Base-by-base conservation (phyloP, 2,329 filamentous ascomycete genomes). In the Colletotrichum zoysiae region DNA sequence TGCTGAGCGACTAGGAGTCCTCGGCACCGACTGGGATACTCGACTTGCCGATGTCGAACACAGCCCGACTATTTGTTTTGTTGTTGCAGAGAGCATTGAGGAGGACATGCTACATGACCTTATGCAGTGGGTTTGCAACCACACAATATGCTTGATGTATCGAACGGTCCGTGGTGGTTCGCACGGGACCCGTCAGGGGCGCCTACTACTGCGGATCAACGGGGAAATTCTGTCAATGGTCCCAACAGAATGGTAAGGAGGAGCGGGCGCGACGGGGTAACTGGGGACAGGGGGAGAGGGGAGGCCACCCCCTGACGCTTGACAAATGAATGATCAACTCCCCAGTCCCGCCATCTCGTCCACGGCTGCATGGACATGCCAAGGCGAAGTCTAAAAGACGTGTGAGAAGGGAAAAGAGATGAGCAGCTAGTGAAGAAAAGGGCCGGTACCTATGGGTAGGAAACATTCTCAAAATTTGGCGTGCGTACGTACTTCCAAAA, bases 221-320 rank as follows among this genome's bases (percentile, higher is more conserved):
- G 20, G 33, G 33, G 40, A 40, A 30, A 30, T 12, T 62, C 42
- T 59, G 53, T 33, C 38, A 59, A 53, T 40, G n/a, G 38, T 23
- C 59, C 69, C 65, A 69, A 38, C 69, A 53, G 65, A 38, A 53
- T 48, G 69, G 69, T 71, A 63, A 46, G 58, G 65, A 69, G 69
- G 53, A 48, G 59, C 58, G 58, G 58, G 65, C 65, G 46, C 20
- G 38, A 63, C 58, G 65, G 65, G 69, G 35, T 51, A 53, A 20
- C 44, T 18, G 56, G 69, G 64, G 50, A 56, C 23, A n/a, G n/a
- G n/a, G n/a, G n/a, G n/a, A n/a, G n/a, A 26, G n/a, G 18, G 18
- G 20, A 48, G 20, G 44, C 44, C 44, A n/a, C 46, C 20, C n/a
- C 61, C n/a, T 53, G 48, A 33, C 38, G 38, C 38, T 5, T 20